Conservation (phyloP, 495 filamentous ascomycete genomes). For the Podospora australis region DNA sequence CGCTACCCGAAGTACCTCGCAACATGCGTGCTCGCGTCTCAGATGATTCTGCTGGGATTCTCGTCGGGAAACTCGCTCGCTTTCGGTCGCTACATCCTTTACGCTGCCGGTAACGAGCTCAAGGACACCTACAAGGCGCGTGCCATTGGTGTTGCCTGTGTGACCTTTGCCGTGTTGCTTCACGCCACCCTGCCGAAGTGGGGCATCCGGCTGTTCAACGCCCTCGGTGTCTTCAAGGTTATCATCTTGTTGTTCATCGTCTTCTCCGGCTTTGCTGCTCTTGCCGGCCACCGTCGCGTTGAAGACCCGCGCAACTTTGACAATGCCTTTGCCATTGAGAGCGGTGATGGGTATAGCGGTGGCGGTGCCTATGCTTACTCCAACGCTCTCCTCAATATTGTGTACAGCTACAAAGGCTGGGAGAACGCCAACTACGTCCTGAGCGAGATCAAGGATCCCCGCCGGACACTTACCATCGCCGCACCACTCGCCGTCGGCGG, state of each 20-base stretch:
- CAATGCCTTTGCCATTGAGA: constrained; percentile 17
- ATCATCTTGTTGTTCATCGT: constrained; percentile 56
- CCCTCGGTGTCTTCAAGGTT: constrained; percentile 60
- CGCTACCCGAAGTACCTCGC: constrained; percentile 54
- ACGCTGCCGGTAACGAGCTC: constrained; percentile 48
- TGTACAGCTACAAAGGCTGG: constrained; percentile 45
- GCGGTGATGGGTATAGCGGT: constrained; percentile 11
- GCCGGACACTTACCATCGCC: constrained; percentile 54
- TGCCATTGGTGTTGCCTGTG: constrained; percentile 48
- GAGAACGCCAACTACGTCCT: constrained; percentile 47
- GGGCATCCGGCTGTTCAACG: constrained; percentile 57
- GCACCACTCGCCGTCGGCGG: constrained; percentile 52
- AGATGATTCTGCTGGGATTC: constrained; percentile 49
- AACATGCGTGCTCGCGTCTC: constrained; percentile 53
- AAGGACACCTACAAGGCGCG: constrained; percentile 55
- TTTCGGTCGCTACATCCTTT: constrained; percentile 61
- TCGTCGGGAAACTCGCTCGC: constrained; percentile 58
- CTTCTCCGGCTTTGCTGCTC: constrained; percentile 49
- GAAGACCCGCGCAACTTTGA: constrained; percentile 25
- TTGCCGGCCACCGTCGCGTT: constrained; percentile 26
- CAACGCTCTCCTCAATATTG: constrained; percentile 42
- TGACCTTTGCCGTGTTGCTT: constrained; percentile 50
- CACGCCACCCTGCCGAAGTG: constrained; percentile 53
- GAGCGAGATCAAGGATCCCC: constrained; percentile 53
- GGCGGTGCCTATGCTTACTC: constrained; percentile 38